phyloP scores from a whole-genome alignment of 768 basidiomycete genomes.

The Wakefieldia striispora region DNA sequence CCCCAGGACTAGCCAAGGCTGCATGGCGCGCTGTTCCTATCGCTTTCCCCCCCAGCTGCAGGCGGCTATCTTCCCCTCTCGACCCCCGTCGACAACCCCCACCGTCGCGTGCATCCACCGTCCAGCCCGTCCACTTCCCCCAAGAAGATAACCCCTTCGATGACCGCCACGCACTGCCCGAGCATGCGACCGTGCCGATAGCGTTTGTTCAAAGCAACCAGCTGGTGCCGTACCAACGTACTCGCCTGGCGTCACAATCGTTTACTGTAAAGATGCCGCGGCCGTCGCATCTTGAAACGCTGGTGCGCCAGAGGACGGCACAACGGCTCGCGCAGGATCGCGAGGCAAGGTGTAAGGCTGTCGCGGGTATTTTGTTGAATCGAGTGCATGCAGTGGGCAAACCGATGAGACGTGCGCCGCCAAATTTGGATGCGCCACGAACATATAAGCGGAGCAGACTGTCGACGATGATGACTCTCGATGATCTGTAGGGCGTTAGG shows the following conservation, averaged over 20 bases:
- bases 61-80: constrained; percentile 23
- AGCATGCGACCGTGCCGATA: not conserved
- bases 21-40: constrained; percentile 26
- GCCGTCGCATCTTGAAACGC: constrained; percentile 18
- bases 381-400: constrained; percentile 51
- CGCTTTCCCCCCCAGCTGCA: constrained; percentile 25
- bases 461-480: constrained; percentile 49
- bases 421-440: constrained; percentile 29
- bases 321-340: constrained; percentile 34
- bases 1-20: constrained; percentile 21
- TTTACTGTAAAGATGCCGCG: constrained; percentile 26
- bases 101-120: constrained; percentile 10
- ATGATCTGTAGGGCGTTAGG: constrained; percentile 27
- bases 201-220: constrained; percentile 4
- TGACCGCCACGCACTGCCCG: constrained; percentile 20
- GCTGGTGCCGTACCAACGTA: constrained; percentile 24
- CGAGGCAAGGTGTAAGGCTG: constrained; percentile 47
- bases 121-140: constrained; percentile 22
- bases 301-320: constrained; percentile 32
- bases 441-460: constrained; percentile 53
- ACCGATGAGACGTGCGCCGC: constrained; percentile 46
- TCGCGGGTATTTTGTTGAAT: constrained; percentile 57
- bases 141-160: constrained; percentile 25
- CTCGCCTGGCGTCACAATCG: constrained; percentile 28
- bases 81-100: constrained; percentile 12